A percentile compares a stretch with the other conserved stretches of the same genome.
phyloP scores from a whole-genome alignment of 345 rosid genomes.

The Arabis alpina region DNA sequence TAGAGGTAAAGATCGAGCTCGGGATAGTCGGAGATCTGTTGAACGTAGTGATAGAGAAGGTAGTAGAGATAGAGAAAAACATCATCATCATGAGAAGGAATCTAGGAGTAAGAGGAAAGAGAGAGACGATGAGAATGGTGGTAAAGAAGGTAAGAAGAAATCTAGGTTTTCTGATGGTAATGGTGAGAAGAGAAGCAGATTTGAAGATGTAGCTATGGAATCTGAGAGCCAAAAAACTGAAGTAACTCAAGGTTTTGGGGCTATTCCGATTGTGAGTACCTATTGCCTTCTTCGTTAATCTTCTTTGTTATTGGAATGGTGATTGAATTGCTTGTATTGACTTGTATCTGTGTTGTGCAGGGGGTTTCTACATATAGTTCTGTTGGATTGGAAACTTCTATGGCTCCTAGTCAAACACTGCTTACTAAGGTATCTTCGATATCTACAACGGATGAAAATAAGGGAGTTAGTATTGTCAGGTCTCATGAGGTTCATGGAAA shows the following conservation, averaged over 20 bases:
- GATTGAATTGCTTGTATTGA: slow-evolving; percentile 16
- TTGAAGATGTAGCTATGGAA: slow-evolving; percentile 51
- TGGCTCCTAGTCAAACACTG: slow-evolving; percentile 53
- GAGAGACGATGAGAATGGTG: slow-evolving; percentile 44
- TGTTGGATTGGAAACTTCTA: slow-evolving; percentile 50
- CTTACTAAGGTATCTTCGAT: slow-evolving; percentile 95
- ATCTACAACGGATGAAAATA: slow-evolving; percentile 97
- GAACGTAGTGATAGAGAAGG: slow-evolving; percentile 42
- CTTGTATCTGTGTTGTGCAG: slow-evolving; percentile 45
- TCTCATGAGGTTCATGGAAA: slow-evolving; percentile 99
- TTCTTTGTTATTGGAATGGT: not conserved
- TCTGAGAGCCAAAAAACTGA: slow-evolving; percentile 31
- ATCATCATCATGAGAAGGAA: slow-evolving; percentile 42
- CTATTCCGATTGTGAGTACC: slow-evolving; percentile 58
- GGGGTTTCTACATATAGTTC: slow-evolving; percentile 52
- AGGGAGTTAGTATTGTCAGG: slow-evolving; percentile 96
- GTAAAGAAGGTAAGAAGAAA: slow-evolving; percentile 50
- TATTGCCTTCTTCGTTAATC: not conserved
- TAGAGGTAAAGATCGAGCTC: slow-evolving; percentile 42
- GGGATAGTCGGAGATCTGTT: slow-evolving; percentile 43
- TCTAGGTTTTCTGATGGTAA: slow-evolving; percentile 50
- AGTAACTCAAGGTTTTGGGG: slow-evolving; percentile 36
- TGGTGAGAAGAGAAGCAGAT: slow-evolving; percentile 56
- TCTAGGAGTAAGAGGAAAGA: slow-evolving; percentile 46
- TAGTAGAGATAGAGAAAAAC: slow-evolving; percentile 43